Evolutionary conservation across 768 basidiomycete species (phyloP).

Genomic region (Mycena amicta): DNA sequence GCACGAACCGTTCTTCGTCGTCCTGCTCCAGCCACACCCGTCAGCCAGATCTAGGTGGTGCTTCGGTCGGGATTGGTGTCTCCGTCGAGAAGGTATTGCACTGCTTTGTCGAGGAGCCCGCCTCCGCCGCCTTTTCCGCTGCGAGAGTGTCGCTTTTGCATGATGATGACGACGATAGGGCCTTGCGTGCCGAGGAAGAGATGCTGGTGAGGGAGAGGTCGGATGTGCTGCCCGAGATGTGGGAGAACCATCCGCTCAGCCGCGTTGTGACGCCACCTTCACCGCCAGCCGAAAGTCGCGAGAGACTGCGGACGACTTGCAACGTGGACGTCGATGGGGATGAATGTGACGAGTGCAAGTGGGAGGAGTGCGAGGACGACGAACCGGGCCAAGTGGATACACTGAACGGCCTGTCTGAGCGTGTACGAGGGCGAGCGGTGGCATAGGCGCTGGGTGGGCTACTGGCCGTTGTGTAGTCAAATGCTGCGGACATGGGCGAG

Average conservation of each 20-base stretch:
- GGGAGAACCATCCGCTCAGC: conserved; percentile 10
- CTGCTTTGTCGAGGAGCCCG: conserved; percentile 41
- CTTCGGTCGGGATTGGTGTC: conserved; percentile 73
- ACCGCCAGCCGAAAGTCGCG: not conserved
- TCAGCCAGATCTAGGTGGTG: conserved; percentile 67
- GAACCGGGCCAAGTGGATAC: not conserved
- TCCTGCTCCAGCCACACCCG: conserved; percentile 61
- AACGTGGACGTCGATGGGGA: not conserved
- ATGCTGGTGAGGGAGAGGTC: not conserved
- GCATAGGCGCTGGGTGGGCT: conserved; percentile 8
- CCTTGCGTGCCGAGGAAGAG: not conserved
- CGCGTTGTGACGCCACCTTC: not conserved
- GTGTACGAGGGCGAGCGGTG: conserved; percentile 2
- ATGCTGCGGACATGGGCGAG: not conserved
- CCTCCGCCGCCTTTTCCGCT: not conserved
- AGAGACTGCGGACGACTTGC: not conserved
- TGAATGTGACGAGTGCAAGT: not conserved
- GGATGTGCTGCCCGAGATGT: not conserved
- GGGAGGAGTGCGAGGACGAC: not conserved
- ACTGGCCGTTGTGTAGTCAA: not conserved
- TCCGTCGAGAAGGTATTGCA: conserved; percentile 70
- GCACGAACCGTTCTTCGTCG: conserved; percentile 6
- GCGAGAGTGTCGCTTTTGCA: not conserved
- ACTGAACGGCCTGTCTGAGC: conserved; percentile 2
- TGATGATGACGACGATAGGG: not conserved